Conservation (phyloP, 768 basidiomycete species). For the Rhodosporidiobolus odoratus region DNA sequence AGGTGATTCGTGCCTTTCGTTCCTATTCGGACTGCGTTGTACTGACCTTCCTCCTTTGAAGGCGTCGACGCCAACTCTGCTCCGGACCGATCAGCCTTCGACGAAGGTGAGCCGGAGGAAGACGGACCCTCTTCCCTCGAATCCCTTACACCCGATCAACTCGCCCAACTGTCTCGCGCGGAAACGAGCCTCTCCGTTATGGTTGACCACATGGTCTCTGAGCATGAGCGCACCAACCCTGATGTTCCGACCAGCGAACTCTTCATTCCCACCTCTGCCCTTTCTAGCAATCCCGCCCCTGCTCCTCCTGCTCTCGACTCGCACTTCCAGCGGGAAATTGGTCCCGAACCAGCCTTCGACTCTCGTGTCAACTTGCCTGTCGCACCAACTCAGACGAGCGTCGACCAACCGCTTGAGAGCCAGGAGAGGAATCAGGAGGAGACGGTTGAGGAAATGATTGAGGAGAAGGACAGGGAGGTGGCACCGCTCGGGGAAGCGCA, state of each 20-base stretch:
- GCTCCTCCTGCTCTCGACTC: neutral
- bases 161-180: neutral
- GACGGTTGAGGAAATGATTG: neutral
- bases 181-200: neutral
- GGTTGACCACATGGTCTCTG: neutral
- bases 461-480: neutral
- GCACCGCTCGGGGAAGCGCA: neutral
- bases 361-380: neutral
- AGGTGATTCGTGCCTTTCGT: neutral
- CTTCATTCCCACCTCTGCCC: neutral
- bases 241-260: neutral
- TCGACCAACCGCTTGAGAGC: constrained; percentile 9
- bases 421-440: neutral
- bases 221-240: neutral
- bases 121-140: neutral
- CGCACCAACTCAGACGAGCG: neutral
- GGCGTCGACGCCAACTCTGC: neutral
- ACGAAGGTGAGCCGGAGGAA: too few relatives aligned
- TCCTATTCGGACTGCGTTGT: neutral
- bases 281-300: too few relatives aligned
- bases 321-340: neutral
- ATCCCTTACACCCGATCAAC: neutral
- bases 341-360: neutral
- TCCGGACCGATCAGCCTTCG: neutral
- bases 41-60: neutral